phyloP scores from a whole-genome alignment of 2,329 filamentous ascomycete species.

The Colletotrichum sp. region DNA sequence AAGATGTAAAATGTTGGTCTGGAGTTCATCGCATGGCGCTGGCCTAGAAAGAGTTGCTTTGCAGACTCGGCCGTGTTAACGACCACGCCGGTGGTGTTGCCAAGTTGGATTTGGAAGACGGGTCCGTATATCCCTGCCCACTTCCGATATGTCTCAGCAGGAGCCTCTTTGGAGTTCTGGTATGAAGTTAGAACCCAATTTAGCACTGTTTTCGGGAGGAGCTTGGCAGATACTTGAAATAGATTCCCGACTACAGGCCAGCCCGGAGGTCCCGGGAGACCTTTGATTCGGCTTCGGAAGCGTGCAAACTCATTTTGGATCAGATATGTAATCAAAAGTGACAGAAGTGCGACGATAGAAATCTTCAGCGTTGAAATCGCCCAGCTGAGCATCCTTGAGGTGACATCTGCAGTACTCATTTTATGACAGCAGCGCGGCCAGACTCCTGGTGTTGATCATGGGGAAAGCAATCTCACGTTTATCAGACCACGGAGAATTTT shows the following conservation, averaged over 20 bases:
- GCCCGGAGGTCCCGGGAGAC: slow-evolving; percentile 18
- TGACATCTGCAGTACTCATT: neutral
- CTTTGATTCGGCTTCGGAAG: neutral
- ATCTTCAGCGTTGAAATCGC: neutral
- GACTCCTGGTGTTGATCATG: neutral
- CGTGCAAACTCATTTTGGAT: slow-evolving; percentile 5
- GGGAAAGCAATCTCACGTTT: neutral
- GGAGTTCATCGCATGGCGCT: slow-evolving; percentile 69
- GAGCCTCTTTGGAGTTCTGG: neutral
- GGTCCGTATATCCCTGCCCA: slow-evolving; percentile 32
- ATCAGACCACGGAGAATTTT: neutral
- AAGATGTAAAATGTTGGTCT: slow-evolving; percentile 68
- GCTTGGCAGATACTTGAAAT: neutral
- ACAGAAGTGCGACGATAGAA: neutral
- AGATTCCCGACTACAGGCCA: slow-evolving; percentile 19
- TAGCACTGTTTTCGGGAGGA: neutral
- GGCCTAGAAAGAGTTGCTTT: slow-evolving; percentile 67
- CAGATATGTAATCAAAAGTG: neutral
- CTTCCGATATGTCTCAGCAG: slow-evolving; percentile 28
- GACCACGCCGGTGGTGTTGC: slow-evolving; percentile 64
- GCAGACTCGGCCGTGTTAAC: slow-evolving; percentile 71
- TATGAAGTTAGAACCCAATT: neutral
- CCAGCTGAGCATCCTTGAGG: neutral
- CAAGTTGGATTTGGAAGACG: slow-evolving; percentile 37
- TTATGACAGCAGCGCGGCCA: neutral